phyloP scores from a whole-genome alignment of 768 basidiomycete genomes.

The Boletus bicolor region DNA sequence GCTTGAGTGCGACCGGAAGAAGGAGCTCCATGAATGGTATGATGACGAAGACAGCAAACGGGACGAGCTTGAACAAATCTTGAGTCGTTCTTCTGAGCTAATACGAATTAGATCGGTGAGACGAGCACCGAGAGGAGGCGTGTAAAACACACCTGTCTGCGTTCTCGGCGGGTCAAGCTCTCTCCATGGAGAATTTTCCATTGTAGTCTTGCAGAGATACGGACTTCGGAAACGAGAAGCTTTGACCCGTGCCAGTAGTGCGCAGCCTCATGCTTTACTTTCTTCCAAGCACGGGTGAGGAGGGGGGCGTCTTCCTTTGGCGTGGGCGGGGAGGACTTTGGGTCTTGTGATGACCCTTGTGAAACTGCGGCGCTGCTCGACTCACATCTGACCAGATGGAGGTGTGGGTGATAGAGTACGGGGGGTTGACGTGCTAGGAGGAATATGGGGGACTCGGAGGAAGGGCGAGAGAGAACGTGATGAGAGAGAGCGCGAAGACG shows the following conservation, averaged over 20 bases:
- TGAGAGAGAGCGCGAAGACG: conserved; percentile 5
- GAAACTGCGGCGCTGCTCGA: conserved; percentile 9
- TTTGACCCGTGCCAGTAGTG: conserved; percentile 99
- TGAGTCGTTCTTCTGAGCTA: conserved; percentile 91
- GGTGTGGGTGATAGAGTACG: conserved; percentile 12
- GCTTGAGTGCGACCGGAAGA: conserved; percentile 90
- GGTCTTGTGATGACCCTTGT: conserved; percentile 33
- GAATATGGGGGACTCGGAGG: not conserved
- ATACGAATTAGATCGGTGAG: conserved; percentile 1
- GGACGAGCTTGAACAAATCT: conserved; percentile 88
- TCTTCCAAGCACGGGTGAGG: conserved; percentile 74
- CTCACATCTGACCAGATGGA: conserved; percentile 7
- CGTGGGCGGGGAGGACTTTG: conserved; percentile 37
- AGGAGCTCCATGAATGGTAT: conserved; percentile 99
- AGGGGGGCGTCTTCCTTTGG: conserved; percentile 47
- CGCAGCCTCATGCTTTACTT: conserved; percentile 90
- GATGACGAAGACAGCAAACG: conserved; percentile 91
- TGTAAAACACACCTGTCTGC: conserved; percentile 67
- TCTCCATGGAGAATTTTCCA: conserved; percentile 93
- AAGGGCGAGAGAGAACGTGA: conserved; percentile 12
- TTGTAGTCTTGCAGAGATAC: conserved; percentile 82
- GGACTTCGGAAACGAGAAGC: conserved; percentile 89
- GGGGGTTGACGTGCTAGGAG: conserved; percentile 28
- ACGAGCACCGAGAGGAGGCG: not conserved
- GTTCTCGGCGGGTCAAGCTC: conserved; percentile 85